Evolutionary conservation across 495 filamentous ascomycete genomes (phyloP), one percentile per base, ranked within the genome.

Genomic region (Neurospora intermedia): DNA sequence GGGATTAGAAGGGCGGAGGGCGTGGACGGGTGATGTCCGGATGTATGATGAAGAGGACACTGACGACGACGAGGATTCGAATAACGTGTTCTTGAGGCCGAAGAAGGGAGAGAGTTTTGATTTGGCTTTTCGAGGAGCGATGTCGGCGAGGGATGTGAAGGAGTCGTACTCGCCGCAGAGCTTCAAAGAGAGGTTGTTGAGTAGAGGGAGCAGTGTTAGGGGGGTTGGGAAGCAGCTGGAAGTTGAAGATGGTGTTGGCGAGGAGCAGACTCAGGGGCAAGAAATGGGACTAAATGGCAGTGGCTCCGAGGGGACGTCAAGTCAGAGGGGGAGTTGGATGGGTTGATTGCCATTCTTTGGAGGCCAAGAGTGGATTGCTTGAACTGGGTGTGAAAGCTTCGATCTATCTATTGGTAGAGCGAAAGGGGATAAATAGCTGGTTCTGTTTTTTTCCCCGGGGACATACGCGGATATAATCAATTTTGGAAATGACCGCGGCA

Each of bases 161-260:
- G 74, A 73, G 16, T 31, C 72, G 10, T 79, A 76, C 40, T 79
- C 78, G 43, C 78, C 78, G 13, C 77, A 79, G 59, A 77, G 75
- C 18, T 79, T 79, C 23, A 78, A 76, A 38, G 73, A 78, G 71
- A 69, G 78, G 73, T 70, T 78, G 40, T 59, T 78, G 73, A 76
- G 74, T 48, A 70, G 43, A 1, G 48, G 48, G 48, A 27, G 23
- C 15, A 27, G 5, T 0, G 27, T 20, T 73, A 46, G 54, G 69
- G 35, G 43, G 35, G 35, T 70, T n/a, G n/a, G n/a, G 43, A 46
- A 54, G 35, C 62, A 69, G 43, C 4, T 48, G n/a, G 11, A 15
- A 10, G 23, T 27, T 6, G 48, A 59, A 11, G 48, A 23, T 38
- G 27, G 54, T 66, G 27, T 7, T 18, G 54, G 54, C 1, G 27